Base-by-base conservation (phyloP, 352 stramenopile species). In the Elongisporangium undulatum region DNA sequence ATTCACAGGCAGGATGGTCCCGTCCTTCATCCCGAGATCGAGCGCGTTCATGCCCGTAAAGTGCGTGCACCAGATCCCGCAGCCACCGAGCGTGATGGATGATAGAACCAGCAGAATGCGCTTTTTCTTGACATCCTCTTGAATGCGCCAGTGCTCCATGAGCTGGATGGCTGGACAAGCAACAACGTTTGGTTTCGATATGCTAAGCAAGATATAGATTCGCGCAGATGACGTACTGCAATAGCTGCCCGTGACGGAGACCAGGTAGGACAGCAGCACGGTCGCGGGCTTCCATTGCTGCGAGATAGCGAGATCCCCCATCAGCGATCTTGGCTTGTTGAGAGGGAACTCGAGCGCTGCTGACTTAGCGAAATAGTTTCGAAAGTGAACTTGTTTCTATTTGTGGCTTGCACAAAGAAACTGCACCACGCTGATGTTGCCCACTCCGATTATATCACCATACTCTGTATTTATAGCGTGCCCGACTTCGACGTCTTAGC, bases 21-120 rank as follows among this genome's bases (percentile, higher is more conserved):
- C 69, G 49, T 87, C 70, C 13, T 70, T 53, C 15, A 80, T 45
- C 12, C 45, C 39, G 19, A 87, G 49, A 26, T 68, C 56, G 3
- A 78, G 58, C 15, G 79, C 77, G 3, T 70, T 73, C 77, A 90
- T 90, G 38, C 79, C 79, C n/a, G 78, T 82, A 60, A 90, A 88
- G 24, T 90, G 79, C 55, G 75, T 88, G 62, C 66, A 71, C 79
- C 77, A 90, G 39, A 90, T 88, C 10, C 75, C 77, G 38, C 75
- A 85, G 5, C 77, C 79, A 19, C 79, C 77, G 6, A 89, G 53
- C 2, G 70, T 59, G 24, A 85, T 53, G 0, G 75, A 53, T 10
- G 79, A 78, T 0, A 83, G 49, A 7, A 62, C 13, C 2, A 89
- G 62, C 61, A 89, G 64, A 7, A 69, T 2, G 19, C 66, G 60